Evolutionary conservation across 495 filamentous ascomycete species (phyloP).

Genomic region (Xeromyces bisporus): DNA sequence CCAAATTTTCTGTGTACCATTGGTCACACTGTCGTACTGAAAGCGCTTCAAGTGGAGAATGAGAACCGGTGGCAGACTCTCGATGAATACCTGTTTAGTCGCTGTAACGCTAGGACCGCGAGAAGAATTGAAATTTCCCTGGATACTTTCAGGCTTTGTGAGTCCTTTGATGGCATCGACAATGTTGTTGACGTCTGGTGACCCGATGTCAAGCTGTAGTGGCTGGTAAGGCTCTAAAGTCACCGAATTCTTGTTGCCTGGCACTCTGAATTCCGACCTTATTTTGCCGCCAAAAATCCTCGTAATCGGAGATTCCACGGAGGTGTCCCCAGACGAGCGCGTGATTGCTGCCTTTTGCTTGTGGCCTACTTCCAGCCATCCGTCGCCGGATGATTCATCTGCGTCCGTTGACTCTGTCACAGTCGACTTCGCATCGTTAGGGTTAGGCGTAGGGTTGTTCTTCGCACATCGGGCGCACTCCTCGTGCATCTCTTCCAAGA

Average conservation of each 20-base stretch:
- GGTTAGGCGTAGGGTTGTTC: slow-evolving; percentile 23
- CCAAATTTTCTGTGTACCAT: slow-evolving; percentile 92
- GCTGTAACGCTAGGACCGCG: slow-evolving; percentile 60
- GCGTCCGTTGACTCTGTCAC: slow-evolving; percentile 19
- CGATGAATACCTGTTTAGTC: slow-evolving; percentile 89
- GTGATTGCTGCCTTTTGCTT: slow-evolving; percentile 80
- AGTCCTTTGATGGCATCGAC: slow-evolving; percentile 76
- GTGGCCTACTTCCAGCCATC: slow-evolving; percentile 87
- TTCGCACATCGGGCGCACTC: slow-evolving; percentile 70
- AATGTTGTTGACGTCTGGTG: slow-evolving; percentile 72
- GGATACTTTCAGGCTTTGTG: slow-evolving; percentile 65
- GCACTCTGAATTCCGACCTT: slow-evolving; percentile 74
- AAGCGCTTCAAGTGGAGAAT: slow-evolving; percentile 95
- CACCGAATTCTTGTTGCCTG: slow-evolving; percentile 74
- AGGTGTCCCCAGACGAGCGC: slow-evolving; percentile 62
- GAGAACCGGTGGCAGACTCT: slow-evolving; percentile 78
- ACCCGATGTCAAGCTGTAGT: slow-evolving; percentile 83
- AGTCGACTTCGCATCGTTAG: slow-evolving; percentile 22
- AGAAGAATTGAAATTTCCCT: slow-evolving; percentile 73
- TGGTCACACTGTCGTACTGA: slow-evolving; percentile 75
- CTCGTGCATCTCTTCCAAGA: slow-evolving; percentile 83
- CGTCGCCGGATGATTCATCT: slow-evolving; percentile 25
- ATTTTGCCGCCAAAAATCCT: slow-evolving; percentile 90
- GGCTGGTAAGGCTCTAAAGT: slow-evolving; percentile 89
- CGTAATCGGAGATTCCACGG: slow-evolving; percentile 65